Evolutionary conservation across 306 rosid species (phyloP), one percentile per base, ranked within the genome.

Genomic region (Prunus dulcis): DNA sequence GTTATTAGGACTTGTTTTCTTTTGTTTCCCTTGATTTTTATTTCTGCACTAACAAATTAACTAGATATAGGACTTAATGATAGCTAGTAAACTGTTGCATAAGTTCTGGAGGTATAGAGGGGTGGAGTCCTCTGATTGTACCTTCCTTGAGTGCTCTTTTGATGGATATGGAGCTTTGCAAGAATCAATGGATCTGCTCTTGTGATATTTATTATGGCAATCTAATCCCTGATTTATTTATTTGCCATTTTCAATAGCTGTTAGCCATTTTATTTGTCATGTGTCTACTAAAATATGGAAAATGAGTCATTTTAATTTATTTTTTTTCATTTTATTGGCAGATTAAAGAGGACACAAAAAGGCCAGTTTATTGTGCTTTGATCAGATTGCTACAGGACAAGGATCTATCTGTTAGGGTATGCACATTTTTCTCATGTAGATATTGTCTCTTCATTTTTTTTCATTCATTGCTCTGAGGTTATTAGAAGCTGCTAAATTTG

Each of bases 341-440:
- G 98, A 55, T 94, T 77, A 90, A 94, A 85, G 97, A 94, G 69
- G 97, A 92, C 79, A 94, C 91, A 11, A 92, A 85, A 87, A 88
- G 98, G 76, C 91, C 89, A 82, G 98, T 94, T 9, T 94, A 94
- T 78, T 94, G 95, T 90, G 91, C 89, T 81, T 84, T 94, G 81
- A 87, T 94, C 91, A 89, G 83, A 74, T 80, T 94, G 86, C 82
- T 94, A 81, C 97, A 90, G 86, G 95, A 86, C 73, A 94, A 83
- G 64, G 93, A 94, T 80, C 86, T 92, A 62, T 84, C 96, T 80
- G 98, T 94, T 70, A 85, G 86, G 91, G 98, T 94, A 90, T 73
- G 91, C 66, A 66, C 75, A 69, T 73, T 52, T 15, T 75, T 76
- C 19, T 64, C 65, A 34, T 52, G 32, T 69, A 32, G 30, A 30